Evolutionary conservation across 2,329 filamentous ascomycete species (phyloP), one percentile per base, ranked within the genome.

Genomic region (Diaporthe caulivora): DNA sequence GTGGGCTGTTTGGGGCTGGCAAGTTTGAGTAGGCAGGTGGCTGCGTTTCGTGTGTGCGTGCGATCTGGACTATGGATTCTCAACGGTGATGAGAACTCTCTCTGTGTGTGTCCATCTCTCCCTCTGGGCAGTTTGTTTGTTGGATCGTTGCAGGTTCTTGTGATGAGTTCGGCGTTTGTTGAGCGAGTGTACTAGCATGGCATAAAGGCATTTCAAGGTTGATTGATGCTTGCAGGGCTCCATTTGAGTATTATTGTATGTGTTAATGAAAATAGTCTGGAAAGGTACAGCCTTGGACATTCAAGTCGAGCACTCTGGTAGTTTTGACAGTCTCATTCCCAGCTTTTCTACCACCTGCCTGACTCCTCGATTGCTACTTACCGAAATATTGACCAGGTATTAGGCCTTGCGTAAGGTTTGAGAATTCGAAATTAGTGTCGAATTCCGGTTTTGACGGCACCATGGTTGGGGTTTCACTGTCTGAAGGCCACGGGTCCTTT

Each of bases 1-100:
- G 89, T 8, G 89, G 89, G 1, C 78, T 93, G 75, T 87, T 92
- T 81, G 88, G 87, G 0, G 85, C 83, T 42, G 90, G 90, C 10
- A 84, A 82, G 76, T 90, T 90, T 81, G 88, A 88, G 80, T 88
- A 78, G n/a, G n/a, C n/a, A n/a, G 70, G 29, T 53, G 54, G 9
- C 5, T n/a, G 3, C 10, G 13, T 44, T 1, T 11, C n/a, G 9
- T 5, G 26, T 13, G 24, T 44, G 65, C 1, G 42, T 70, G 53
- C 31, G 7, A 29, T 54, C 11, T 42, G 0, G 29, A 49, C 34
- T 7, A n/a, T 31, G 26, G 65, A 7, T 11, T 10, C 42, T 5
- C 2, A n/a, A 29, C 18, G 8, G n/a, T 13, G 26, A 2, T 2
- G 57, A 21, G 51, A 26, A 53, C 8, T 26, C 3, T 8, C n/a